Percentiles rank a stretch among this genome's conserved stretches.
phyloP scores from a whole-genome alignment of 345 rosid genomes.

The Hirschfeldia incana region DNA sequence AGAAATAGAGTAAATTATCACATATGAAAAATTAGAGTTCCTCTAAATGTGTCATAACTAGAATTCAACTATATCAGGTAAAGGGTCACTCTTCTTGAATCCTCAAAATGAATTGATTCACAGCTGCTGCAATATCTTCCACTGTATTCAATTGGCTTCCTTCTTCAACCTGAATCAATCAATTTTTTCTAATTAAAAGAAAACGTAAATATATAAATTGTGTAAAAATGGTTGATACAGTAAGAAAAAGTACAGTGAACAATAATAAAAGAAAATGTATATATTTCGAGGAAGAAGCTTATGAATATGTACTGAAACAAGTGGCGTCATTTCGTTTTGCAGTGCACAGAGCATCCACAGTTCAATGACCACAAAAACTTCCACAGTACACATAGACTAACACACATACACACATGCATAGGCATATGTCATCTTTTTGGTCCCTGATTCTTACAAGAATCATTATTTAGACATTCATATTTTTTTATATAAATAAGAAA shows the following conservation, averaged over 20 bases:
- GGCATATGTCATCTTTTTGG: constrained; percentile 41
- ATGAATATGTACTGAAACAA: constrained; percentile 38
- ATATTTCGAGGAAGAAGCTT: constrained; percentile 32
- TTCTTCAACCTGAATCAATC: constrained; percentile 66
- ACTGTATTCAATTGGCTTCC: constrained; percentile 75
- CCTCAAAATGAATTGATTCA: constrained; percentile 61
- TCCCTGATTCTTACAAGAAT: constrained; percentile 38
- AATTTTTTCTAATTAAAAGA: not conserved
- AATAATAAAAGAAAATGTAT: constrained; percentile 2
- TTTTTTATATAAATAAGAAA: constrained; percentile 13
- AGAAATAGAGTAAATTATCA: constrained; percentile 12
- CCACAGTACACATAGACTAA: constrained; percentile 32
- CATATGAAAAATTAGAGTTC: constrained; percentile 32
- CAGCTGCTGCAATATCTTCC: constrained; percentile 83
- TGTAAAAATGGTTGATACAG: constrained; percentile 9
- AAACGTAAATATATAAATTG: not conserved
- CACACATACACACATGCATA: constrained; percentile 16
- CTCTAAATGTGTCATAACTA: constrained; percentile 27
- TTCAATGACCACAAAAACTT: constrained; percentile 36
- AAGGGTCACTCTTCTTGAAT: constrained; percentile 62
- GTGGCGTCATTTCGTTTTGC: constrained; percentile 43
- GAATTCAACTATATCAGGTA: constrained; percentile 31
- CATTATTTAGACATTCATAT: constrained; percentile 17
- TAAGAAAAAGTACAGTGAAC: not conserved
- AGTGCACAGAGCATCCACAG: constrained; percentile 38